phyloP scores from a whole-genome alignment of 495 filamentous ascomycete genomes.

The Penicillium canescens region DNA sequence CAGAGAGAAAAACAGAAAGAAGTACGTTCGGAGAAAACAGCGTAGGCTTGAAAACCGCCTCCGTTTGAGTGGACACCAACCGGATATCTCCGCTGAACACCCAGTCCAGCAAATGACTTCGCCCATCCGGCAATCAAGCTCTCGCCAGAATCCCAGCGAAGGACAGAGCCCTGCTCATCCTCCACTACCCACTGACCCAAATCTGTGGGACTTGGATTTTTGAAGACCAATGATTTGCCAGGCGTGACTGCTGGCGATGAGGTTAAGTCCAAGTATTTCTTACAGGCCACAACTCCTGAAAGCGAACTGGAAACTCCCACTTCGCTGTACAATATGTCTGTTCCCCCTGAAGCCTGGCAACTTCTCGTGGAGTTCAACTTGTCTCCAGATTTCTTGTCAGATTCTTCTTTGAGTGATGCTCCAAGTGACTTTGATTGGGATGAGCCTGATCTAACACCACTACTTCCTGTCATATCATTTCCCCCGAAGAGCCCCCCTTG shows the following conservation, averaged over 20 bases:
- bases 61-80: not conserved
- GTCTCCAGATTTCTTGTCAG: constrained; percentile 26
- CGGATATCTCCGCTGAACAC: not conserved
- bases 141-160: not conserved
- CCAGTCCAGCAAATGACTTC: not conserved
- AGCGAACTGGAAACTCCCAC: not conserved
- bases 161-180: not conserved
- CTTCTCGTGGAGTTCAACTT: constrained; percentile 16
- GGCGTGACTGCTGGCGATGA: constrained; percentile 39
- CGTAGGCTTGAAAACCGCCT: not conserved
- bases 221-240: constrained; percentile 42
- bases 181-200: constrained; percentile 17
- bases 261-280: constrained; percentile 46
- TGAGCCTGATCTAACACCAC: not conserved
- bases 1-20: not conserved
- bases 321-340: not conserved
- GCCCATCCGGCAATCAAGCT: not conserved
- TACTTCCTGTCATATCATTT: not conserved
- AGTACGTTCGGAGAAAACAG: not conserved
- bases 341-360: constrained; percentile 14
- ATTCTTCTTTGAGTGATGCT: constrained; percentile 35
- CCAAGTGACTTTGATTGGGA: constrained; percentile 26
- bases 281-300: not conserved
- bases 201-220: constrained; percentile 38
- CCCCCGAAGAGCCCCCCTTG: not conserved